phyloP scores from a whole-genome alignment of 2,329 filamentous ascomycete species.

The Microdochium paspali region DNA sequence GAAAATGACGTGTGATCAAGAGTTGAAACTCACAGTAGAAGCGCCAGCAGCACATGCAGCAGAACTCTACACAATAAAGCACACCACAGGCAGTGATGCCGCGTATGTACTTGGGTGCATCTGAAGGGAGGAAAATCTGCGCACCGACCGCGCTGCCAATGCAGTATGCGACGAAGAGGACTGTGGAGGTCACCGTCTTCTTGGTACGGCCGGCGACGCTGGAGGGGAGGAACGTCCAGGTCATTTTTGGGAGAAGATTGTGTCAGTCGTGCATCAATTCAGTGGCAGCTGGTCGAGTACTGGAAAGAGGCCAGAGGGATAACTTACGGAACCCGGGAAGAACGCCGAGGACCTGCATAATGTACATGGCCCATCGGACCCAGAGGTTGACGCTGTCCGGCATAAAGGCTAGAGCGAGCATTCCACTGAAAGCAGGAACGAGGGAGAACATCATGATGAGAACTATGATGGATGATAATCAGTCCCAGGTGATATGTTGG shows the following conservation, averaged over 20 bases:
- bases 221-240: conserved; percentile 21
- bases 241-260: conserved; percentile 7
- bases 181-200: conserved; percentile 9
- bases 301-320: not conserved
- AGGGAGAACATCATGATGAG: conserved; percentile 17
- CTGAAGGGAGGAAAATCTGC: conserved; percentile 12
- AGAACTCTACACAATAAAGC: conserved; percentile 15
- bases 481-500: not conserved
- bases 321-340: conserved; percentile 14
- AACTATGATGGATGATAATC: conserved; percentile 5
- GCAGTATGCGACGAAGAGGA: conserved; percentile 10
- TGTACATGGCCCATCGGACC: conserved; percentile 22
- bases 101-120: conserved; percentile 9
- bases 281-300: too few species aligned
- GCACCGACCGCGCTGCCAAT: conserved; percentile 9
- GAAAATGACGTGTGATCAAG: too few species aligned
- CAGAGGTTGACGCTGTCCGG: conserved; percentile 12
- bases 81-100: conserved; percentile 13
- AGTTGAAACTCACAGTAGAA: conserved; percentile 12
- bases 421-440: conserved; percentile 18
- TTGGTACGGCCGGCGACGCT: conserved; percentile 13
- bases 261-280: not conserved
- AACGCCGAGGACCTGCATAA: conserved; percentile 16
- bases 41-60: conserved; percentile 13
- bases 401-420: conserved; percentile 19